Conservation (phyloP, 306 rosid species). For the Castanea crenata region DNA sequence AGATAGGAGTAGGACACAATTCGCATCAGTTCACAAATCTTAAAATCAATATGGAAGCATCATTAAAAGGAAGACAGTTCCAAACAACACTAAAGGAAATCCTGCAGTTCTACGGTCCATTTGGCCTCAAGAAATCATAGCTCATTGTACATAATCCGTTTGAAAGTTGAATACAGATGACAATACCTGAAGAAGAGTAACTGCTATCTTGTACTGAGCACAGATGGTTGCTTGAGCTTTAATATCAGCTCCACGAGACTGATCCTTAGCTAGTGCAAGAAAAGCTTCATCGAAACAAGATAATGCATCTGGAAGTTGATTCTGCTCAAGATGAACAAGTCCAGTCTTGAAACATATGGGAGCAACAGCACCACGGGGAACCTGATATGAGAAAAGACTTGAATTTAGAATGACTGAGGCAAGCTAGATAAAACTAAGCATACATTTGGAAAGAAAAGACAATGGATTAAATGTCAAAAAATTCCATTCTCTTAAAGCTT, state of each 20-base stretch:
- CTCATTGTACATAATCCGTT: constrained; percentile 11
- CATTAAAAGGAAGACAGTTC: neutral
- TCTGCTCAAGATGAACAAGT: constrained; percentile 91
- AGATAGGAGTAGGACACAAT: neutral
- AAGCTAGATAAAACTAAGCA: neutral
- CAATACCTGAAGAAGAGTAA: constrained; percentile 85
- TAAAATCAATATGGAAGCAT: neutral
- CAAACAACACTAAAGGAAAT: neutral
- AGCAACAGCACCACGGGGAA: constrained; percentile 94
- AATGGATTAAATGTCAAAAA: neutral
- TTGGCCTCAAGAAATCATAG: constrained; percentile 24
- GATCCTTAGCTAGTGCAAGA: constrained; percentile 89
- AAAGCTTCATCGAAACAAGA: constrained; percentile 96
- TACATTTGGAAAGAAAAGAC: neutral
- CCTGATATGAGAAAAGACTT: constrained; percentile 51
- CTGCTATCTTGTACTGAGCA: constrained; percentile 97
- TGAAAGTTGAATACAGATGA: constrained; percentile 17
- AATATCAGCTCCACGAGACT: constrained; percentile 95
- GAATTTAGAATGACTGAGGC: constrained; percentile 17
- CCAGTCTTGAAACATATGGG: constrained; percentile 92
- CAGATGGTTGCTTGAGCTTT: constrained; percentile 97
- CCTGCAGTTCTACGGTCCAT: neutral
- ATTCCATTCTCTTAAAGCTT: neutral
- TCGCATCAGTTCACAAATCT: neutral
- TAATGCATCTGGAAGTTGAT: constrained; percentile 92